A percentile compares a stretch with the other conserved stretches of the same genome.
phyloP scores from a whole-genome alignment of 2,329 filamentous ascomycete species.

The Bipolaris oryzae region DNA sequence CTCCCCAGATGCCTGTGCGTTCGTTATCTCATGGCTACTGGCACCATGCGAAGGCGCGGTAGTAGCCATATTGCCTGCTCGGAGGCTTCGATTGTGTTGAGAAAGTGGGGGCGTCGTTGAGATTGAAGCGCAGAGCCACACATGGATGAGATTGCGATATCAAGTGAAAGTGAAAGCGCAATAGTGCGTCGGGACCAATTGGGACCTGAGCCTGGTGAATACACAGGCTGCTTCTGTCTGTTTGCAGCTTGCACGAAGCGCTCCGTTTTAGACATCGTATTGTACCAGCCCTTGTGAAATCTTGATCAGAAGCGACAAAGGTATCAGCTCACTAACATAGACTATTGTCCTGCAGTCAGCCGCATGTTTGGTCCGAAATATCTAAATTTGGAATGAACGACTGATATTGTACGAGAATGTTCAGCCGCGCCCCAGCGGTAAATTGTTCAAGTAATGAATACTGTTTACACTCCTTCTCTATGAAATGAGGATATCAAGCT shows the following conservation, averaged over 20 bases:
- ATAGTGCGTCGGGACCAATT: background rate
- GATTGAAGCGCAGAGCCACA: constrained; percentile 2
- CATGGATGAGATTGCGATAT: constrained; percentile 7
- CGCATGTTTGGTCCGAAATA: no score
- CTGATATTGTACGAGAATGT: no score
- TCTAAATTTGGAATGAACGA: no score
- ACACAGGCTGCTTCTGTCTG: background rate
- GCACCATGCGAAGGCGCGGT: constrained; percentile 16
- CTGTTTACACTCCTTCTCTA: no score
- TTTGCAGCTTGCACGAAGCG: background rate
- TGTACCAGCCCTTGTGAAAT: background rate
- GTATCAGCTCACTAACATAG: background rate
- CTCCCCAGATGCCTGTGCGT: constrained; percentile 25
- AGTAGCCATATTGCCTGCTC: constrained; percentile 20
- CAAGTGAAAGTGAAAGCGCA: constrained; percentile 20
- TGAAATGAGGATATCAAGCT: no score
- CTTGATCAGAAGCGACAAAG: background rate
- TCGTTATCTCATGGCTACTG: constrained; percentile 21
- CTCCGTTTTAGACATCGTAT: background rate
- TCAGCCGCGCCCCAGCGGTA: no score
- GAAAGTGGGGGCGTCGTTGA: background rate
- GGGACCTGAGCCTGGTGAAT: no score
- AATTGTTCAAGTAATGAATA: no score
- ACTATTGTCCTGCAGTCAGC: background rate
- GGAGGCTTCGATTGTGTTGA: background rate